A percentile compares a stretch with the other conserved stretches of the same genome.
Conservation (phyloP, 352 stramenopile species). For the Phytophthora syringae region DNA sequence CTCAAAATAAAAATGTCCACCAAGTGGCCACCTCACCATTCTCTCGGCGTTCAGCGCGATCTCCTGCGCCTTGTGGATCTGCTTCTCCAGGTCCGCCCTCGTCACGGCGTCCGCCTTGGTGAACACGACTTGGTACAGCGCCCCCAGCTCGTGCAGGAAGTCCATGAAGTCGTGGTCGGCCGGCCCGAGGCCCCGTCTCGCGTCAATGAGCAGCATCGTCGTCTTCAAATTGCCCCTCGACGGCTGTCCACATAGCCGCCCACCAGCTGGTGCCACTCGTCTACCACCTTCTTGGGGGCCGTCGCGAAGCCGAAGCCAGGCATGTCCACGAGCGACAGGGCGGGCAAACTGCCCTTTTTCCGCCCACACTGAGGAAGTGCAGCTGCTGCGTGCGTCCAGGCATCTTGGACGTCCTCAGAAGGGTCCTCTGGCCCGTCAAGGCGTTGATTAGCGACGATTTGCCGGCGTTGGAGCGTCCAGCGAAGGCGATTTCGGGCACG, state of each 20-base stretch:
- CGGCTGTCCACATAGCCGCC: slow-evolving; percentile 79
- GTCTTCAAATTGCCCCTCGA: slow-evolving; percentile 78
- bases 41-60: slow-evolving; percentile 53
- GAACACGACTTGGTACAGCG: slow-evolving; percentile 91
- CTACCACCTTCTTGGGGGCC: slow-evolving; percentile 71
- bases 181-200: slow-evolving; percentile 71
- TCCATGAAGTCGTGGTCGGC: slow-evolving; percentile 91
- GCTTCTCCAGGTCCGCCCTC: slow-evolving; percentile 47
- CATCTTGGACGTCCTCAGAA: slow-evolving; percentile 86
- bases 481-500: slow-evolving; percentile 85
- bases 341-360: slow-evolving; percentile 73
- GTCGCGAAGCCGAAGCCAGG: slow-evolving; percentile 88
- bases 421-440: slow-evolving; percentile 64
- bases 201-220: slow-evolving; percentile 82
- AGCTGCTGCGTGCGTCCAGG: slow-evolving; percentile 86
- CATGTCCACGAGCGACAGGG: slow-evolving; percentile 85
- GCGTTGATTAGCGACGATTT: slow-evolving; percentile 92
- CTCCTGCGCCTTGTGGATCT: slow-evolving; percentile 59
- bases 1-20: slow-evolving; percentile 3
- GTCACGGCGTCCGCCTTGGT: slow-evolving; percentile 89
- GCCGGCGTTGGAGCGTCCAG: slow-evolving; percentile 88
- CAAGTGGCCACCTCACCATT: slow-evolving; percentile 44
- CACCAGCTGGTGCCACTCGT: slow-evolving; percentile 82
- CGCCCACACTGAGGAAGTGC: slow-evolving; percentile 84
- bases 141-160: slow-evolving; percentile 80